Percentiles rank a stretch among this genome's conserved stretches.
These are phyloP conservation scores for Cornus kousa DNA, from an alignment of 148 eudicot genomes.

Conservation along the genomic window DNA sequence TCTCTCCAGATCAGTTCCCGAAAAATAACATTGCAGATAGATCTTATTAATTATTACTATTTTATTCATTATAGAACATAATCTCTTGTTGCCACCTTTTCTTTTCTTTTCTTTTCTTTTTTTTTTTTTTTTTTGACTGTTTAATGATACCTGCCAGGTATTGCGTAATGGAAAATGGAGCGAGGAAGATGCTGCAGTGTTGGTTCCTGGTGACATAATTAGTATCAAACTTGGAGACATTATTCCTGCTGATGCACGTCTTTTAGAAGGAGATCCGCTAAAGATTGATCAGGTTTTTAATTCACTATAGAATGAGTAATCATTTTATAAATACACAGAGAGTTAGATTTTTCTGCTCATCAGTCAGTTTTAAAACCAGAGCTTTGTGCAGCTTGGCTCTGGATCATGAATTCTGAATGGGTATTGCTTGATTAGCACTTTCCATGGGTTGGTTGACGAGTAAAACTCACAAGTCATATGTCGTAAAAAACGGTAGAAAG, in stretches of 20 bases:
- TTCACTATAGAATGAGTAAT: not conserved
- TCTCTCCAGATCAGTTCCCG: not conserved
- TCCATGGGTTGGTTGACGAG: too few species aligned
- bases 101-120: too few species aligned
- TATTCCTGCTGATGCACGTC: slow-evolving; percentile 83
- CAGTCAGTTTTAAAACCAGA: not conserved
- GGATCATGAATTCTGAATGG: too few species aligned
- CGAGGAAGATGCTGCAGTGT: slow-evolving; percentile 57
- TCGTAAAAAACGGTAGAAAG: too few species aligned
- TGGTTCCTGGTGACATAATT: slow-evolving; percentile 78
- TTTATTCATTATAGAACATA: too few species aligned
- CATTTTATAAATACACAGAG: not conserved
- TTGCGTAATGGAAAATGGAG: slow-evolving; percentile 65
- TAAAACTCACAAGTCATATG: too few species aligned
- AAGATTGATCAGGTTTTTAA: slow-evolving; percentile 64
- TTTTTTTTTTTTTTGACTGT: not conserved
- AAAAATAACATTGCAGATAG: not conserved
- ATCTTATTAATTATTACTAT: too few species aligned
- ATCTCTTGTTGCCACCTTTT: too few species aligned
- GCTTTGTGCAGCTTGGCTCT: not conserved
- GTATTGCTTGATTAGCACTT: too few species aligned
- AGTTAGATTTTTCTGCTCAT: not conserved
- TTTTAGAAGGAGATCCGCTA: slow-evolving; percentile 73
- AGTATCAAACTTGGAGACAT: slow-evolving; percentile 78
- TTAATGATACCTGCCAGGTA: slow-evolving; percentile 28